phyloP scores from a whole-genome alignment of 805 yeast species.

The Sugiyamaella qingdaonensis region DNA sequence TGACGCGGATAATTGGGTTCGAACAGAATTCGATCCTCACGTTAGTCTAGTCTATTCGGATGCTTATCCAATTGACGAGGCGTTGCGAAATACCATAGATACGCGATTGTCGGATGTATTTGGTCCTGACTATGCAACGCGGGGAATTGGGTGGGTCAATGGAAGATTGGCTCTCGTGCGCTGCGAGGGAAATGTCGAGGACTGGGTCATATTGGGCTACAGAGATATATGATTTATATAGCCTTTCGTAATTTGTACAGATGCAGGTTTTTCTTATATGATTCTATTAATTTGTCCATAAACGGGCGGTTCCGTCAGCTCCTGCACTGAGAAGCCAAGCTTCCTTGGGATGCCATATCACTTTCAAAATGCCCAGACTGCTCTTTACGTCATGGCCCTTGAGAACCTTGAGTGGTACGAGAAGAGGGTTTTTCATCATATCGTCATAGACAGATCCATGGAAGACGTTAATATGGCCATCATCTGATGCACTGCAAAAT shows the following conservation, averaged over 20 bases:
- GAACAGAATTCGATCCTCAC: conserved; percentile 62
- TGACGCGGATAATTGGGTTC: conserved; percentile 56
- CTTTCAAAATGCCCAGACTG: conserved; percentile 81
- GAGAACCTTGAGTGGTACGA: conserved; percentile 92
- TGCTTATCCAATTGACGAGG: conserved; percentile 61
- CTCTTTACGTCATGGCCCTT: conserved; percentile 80
- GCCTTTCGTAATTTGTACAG: background rate
- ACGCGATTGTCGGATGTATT: conserved; percentile 64
- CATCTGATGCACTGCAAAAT: conserved; percentile 93
- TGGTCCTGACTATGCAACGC: conserved; percentile 40
- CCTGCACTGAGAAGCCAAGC: conserved; percentile 98
- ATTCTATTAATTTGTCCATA: conserved; percentile 76
- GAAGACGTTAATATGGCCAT: conserved; percentile 88
- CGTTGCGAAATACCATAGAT: conserved; percentile 57
- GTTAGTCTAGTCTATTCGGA: conserved; percentile 66
- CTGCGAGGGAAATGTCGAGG: conserved; percentile 66
- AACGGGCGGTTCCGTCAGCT: conserved; percentile 91
- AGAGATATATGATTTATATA: conserved; percentile 24
- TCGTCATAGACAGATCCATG: conserved; percentile 96
- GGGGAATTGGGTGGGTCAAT: conserved; percentile 57
- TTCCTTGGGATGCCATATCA: conserved; percentile 95
- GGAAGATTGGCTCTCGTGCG: conserved; percentile 64
- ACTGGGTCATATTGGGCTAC: conserved; percentile 62
- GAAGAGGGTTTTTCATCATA: conserved; percentile 87
- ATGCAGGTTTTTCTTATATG: background rate